phyloP scores from a whole-genome alignment of 495 filamentous ascomycete species.

The Bryoglossum gracile region DNA sequence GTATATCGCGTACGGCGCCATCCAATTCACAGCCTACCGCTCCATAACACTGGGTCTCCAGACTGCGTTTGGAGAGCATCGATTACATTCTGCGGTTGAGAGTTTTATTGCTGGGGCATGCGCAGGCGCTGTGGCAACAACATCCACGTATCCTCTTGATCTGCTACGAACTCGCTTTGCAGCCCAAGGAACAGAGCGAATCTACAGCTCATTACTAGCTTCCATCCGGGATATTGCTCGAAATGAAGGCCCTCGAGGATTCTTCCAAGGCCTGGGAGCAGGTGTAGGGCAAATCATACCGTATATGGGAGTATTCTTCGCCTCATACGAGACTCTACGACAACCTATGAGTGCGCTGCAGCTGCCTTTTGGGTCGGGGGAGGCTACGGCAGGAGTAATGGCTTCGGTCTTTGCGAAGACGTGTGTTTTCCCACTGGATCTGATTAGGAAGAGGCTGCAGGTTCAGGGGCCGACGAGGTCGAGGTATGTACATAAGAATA shows the following conservation, averaged over 20 bases:
- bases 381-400: slow-evolving; percentile 72
- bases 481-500: slow-evolving; percentile 77
- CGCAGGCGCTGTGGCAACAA: slow-evolving; percentile 75
- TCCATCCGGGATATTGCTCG: slow-evolving; percentile 65
- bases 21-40: slow-evolving; percentile 90
- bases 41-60: slow-evolving; percentile 56
- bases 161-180: slow-evolving; percentile 91
- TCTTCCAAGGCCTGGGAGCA: slow-evolving; percentile 78
- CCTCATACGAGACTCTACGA: slow-evolving; percentile 70
- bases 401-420: slow-evolving; percentile 81
- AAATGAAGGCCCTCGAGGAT: slow-evolving; percentile 68
- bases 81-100: slow-evolving; percentile 44
- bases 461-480: slow-evolving; percentile 83
- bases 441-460: slow-evolving; percentile 87
- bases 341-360: slow-evolving; percentile 43
- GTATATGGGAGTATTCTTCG: slow-evolving; percentile 95
- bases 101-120: slow-evolving; percentile 72
- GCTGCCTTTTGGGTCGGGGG: slow-evolving; percentile 66
- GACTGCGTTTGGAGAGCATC: slow-evolving; percentile 25
- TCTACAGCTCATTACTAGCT: slow-evolving; percentile 62
- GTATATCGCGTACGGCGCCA: slow-evolving; percentile 80
- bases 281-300: slow-evolving; percentile 82
- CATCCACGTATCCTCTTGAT: slow-evolving; percentile 85
- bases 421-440: slow-evolving; percentile 85
- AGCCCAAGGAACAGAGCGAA: slow-evolving; percentile 76